phyloP scores from a whole-genome alignment of 371 early-diverging fungal species.

The Actinomortierella wolfii region DNA sequence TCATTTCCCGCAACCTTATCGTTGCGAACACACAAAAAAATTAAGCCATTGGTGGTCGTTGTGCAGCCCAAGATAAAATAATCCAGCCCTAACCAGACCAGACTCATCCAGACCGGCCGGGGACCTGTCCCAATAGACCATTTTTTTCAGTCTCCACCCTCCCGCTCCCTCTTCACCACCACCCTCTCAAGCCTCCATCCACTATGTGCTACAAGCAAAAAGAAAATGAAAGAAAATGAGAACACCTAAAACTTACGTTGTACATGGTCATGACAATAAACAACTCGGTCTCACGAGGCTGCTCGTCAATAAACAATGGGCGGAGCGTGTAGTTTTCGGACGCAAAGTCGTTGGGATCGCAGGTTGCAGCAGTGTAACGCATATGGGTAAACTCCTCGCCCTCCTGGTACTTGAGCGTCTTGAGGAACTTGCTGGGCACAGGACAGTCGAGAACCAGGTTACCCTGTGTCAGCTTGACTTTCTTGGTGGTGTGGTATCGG shows the following conservation, averaged over 20 bases:
- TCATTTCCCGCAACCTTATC: too few relatives aligned
- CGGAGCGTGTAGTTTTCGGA: constrained; percentile 65
- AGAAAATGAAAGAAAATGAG: constrained; percentile 5
- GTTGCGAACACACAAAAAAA: too few relatives aligned
- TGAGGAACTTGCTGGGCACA: constrained; percentile 54
- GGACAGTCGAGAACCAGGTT: constrained; percentile 62
- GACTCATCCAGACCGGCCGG: too few relatives aligned
- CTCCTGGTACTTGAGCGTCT: constrained; percentile 48
- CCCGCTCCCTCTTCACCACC: too few relatives aligned
- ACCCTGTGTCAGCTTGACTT: constrained; percentile 53
- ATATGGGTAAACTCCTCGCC: constrained; percentile 61
- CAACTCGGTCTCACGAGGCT: constrained; percentile 69
- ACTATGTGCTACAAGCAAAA: too few relatives aligned
- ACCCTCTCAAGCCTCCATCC: too few relatives aligned
- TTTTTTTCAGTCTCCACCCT: too few relatives aligned
- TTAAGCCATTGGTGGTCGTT: too few relatives aligned
- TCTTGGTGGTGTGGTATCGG: constrained; percentile 47
- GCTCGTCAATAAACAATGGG: constrained; percentile 42
- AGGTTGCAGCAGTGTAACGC: constrained; percentile 67
- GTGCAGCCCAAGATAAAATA: too few relatives aligned
- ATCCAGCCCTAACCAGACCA: too few relatives aligned
- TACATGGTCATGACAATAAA: constrained; percentile 80
- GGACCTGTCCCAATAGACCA: too few relatives aligned
- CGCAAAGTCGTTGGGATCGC: constrained; percentile 69
- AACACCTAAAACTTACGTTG: constrained; percentile 54